Evolutionary conservation across 768 basidiomycete genomes (phyloP), one percentile per base, ranked within the genome.

Genomic region (Kwoniella europaea): DNA sequence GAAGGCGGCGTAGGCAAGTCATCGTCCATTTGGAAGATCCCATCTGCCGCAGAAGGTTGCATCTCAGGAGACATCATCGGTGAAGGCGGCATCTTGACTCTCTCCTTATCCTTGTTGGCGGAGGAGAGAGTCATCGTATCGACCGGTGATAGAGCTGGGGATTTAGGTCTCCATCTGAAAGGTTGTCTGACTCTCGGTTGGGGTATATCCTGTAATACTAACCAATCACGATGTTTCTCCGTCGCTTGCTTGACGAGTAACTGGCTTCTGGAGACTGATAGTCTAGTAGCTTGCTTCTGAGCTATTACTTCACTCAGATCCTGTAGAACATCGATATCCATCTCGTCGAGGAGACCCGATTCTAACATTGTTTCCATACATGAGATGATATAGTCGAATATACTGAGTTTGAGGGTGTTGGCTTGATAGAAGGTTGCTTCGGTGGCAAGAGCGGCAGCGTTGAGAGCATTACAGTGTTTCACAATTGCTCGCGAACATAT

Each of bases 351-450:
- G 76, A 95, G 87, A 18, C 88, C 88, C 43, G 86, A 86, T 79
- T 98, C 94, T 20, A 99, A 87, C 61, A 97, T 87, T 0, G 90
- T 89, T 82, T 99, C 97, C 85, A 96, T 86, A 78, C 93, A 95
- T 68, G 88, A 88, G 2, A 88, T 85, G 76, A 97, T 90, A 82
- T 93, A 98, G 27, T 80, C 86, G 88, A 82, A 93, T 89, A 98
- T 84, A 68, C 90, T 87, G 42, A 88, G 86, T 22, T 89, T 87
- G 54, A 99, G 88, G 1, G 88, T 87, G 15, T 82, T 76, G 9
- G 91, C 92, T 73, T 92, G 88, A 84, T 89, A 91, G 80, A 91
- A 88, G 0, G 89, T 88, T 0, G 95, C 94, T 54, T 96, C 93
- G 41, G 89, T 85, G 35, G 97, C 89, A 52, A 98, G 85, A 72